Percentiles rank a stretch among this genome's conserved stretches.
Evolutionary conservation across 768 basidiomycete species (phyloP).

Genomic region (Serendipita sp.): DNA sequence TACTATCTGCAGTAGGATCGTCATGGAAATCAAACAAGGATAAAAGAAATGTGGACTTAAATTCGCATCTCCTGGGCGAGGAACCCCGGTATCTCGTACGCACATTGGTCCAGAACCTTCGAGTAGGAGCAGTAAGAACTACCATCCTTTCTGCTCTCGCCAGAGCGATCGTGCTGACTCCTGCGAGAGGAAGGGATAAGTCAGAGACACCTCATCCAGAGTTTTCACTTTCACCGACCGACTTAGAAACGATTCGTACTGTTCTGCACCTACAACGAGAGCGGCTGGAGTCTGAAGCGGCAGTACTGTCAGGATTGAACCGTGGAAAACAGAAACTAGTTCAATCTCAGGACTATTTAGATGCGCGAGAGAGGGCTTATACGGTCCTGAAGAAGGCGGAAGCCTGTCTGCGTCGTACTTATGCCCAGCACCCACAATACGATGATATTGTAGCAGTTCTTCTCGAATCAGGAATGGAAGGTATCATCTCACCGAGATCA

Average conservation of each 20-base stretch:
- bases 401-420: slow-evolving; percentile 49
- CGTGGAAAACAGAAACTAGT: slow-evolving; percentile 19
- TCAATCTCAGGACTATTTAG: slow-evolving; percentile 22
- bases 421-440: slow-evolving; percentile 64
- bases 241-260: neutral
- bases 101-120: slow-evolving; percentile 54
- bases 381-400: slow-evolving; percentile 31
- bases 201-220: neutral
- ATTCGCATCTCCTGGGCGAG: slow-evolving; percentile 29
- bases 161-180: slow-evolving; percentile 53
- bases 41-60: neutral
- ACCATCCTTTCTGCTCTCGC: slow-evolving; percentile 70
- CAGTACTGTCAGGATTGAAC: slow-evolving; percentile 11
- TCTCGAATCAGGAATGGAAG: slow-evolving; percentile 42
- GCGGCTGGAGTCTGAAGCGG: neutral
- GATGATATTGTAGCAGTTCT: slow-evolving; percentile 49
- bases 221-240: neutral
- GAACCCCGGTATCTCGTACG: slow-evolving; percentile 73
- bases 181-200: slow-evolving; percentile 16
- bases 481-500: slow-evolving; percentile 48
- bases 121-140: slow-evolving; percentile 77
- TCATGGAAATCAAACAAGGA: neutral
- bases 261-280: slow-evolving; percentile 13
- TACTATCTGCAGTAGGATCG: slow-evolving; percentile 54
- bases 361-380: slow-evolving; percentile 14